Evolutionary conservation across 495 filamentous ascomycete species (phyloP), one percentile per base, ranked within the genome.

Genomic region (Letharia columbiana): DNA sequence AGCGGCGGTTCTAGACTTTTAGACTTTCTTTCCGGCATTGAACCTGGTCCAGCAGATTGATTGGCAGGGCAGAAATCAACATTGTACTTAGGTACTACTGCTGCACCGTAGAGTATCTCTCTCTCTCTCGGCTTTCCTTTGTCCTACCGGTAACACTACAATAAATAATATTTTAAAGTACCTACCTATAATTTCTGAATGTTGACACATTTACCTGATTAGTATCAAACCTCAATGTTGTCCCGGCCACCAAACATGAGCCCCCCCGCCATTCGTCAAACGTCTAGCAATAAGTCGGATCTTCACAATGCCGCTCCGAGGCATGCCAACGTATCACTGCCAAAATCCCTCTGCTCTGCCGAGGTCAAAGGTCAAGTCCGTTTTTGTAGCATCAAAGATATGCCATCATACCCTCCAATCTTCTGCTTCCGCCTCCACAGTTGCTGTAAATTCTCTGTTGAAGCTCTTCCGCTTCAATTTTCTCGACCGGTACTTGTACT

Each of bases 1-100:
- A 57, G 54, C 33, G 54, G 54, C 54, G 54, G 54, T 37, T 57
- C 54, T 57, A 57, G 54, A 57, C 54, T 37, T 57, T 35, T 37
- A 2, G 6, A 5, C 41, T 44, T 44, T 44, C 3, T 44, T 44
- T 13, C 52, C 54, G 54, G 54, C 54, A 57, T 3, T 57, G 54
- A 57, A 35, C 13, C 31, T 57, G 54, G 33, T 35, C 17, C 31
- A 37, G 33, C 8, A 37, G 33, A 57, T 35, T 57, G 33, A 57
- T 57, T 57, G 54, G 54, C 8, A 57, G 54, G 54, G 54, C 33
- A 37, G 33, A 37, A 31, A 28, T 28, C 23, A 28, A 28, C 23
- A 28, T 28, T 28, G 23, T 28, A 28, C 23, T 28, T 28, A 28
- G 23, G 23, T 31, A 33, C 50, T 33, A 23, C 23, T 33, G 35